phyloP scores from a whole-genome alignment of 805 yeast genomes.

The Wickerhamiella australiensis region DNA sequence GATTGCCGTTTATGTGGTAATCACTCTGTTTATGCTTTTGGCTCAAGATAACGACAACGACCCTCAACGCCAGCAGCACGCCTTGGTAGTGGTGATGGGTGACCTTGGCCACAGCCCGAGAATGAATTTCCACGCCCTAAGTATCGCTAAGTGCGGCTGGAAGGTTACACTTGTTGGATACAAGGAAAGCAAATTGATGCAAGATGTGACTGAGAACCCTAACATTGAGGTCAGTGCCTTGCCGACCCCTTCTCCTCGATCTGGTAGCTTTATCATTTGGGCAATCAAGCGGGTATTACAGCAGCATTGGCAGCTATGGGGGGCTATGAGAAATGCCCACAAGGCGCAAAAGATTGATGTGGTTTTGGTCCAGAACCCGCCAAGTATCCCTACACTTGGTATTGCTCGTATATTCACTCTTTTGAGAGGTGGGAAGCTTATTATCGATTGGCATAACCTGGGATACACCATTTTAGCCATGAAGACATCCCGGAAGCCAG shows the following conservation, averaged over 20 bases:
- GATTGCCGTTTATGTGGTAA: not conserved
- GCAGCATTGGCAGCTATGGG: slow-evolving; percentile 39
- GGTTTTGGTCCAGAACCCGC: slow-evolving; percentile 74
- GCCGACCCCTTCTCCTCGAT: slow-evolving; percentile 20
- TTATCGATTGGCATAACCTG: slow-evolving; percentile 94
- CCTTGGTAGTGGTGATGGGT: slow-evolving; percentile 75
- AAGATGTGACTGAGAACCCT: slow-evolving; percentile 20
- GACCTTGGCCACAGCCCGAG: slow-evolving; percentile 93
- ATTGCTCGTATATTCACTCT: slow-evolving; percentile 45
- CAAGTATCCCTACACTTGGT: slow-evolving; percentile 70
- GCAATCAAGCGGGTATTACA: slow-evolving; percentile 44
- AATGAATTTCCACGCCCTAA: slow-evolving; percentile 78
- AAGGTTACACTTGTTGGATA: slow-evolving; percentile 81
- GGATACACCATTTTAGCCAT: slow-evolving; percentile 73
- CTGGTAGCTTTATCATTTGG: slow-evolving; percentile 43
- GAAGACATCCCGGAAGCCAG: slow-evolving; percentile 43
- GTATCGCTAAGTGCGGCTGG: slow-evolving; percentile 57
- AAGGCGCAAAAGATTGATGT: slow-evolving; percentile 47
- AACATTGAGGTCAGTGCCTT: slow-evolving; percentile 26
- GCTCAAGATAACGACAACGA: slow-evolving; percentile 12
- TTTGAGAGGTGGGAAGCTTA: slow-evolving; percentile 42
- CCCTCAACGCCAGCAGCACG: slow-evolving; percentile 34
- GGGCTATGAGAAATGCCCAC: slow-evolving; percentile 15
- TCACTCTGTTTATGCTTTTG: not conserved
- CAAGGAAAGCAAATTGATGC: slow-evolving; percentile 24